Evolutionary conservation across 1,284 basidiomycete genomes (phyloP).

Genomic region (Hemileia vastatrix): DNA sequence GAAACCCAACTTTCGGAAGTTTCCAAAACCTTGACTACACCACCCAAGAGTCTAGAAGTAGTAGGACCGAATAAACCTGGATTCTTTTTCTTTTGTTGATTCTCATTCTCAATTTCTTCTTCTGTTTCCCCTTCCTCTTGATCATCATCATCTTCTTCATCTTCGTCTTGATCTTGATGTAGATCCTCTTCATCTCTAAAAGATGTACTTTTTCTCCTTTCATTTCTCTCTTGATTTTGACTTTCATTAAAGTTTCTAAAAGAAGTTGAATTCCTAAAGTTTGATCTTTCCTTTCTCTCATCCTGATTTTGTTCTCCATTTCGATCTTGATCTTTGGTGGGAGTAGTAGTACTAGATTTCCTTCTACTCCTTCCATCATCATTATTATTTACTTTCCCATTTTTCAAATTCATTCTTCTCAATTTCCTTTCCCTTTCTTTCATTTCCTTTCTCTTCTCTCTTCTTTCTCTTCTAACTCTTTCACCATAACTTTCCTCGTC

Average conservation of each 20-base stretch:
- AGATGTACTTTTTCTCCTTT: neutral
- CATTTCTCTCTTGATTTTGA: neutral
- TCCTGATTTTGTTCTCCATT: neutral
- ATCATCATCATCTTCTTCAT: neutral
- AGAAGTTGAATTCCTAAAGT: neutral
- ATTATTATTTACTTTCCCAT: slow-evolving; percentile 25
- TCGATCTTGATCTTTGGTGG: too few relatives aligned
- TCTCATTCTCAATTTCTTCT: neutral
- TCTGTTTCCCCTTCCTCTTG: neutral
- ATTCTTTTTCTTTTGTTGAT: slow-evolving; percentile 3
- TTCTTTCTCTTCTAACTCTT: too few relatives aligned
- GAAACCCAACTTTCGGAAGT: slow-evolving; percentile 38
- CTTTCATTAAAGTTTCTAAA: neutral
- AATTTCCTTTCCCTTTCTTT: neutral
- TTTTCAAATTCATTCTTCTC: slow-evolving; percentile 33
- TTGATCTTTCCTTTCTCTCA: neutral
- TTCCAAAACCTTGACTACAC: slow-evolving; percentile 37
- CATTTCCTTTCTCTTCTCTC: too few relatives aligned
- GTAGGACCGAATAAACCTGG: slow-evolving; percentile 35
- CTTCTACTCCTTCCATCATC: neutral
- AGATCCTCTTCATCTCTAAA: neutral
- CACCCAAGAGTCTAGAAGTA: slow-evolving; percentile 30
- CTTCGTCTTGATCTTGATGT: neutral
- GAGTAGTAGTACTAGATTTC: too few relatives aligned
- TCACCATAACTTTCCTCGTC: neutral